Evolutionary conservation across 352 stramenopile species (phyloP), one percentile per base, ranked within the genome.

Genomic region (Pythium insidiosum): DNA sequence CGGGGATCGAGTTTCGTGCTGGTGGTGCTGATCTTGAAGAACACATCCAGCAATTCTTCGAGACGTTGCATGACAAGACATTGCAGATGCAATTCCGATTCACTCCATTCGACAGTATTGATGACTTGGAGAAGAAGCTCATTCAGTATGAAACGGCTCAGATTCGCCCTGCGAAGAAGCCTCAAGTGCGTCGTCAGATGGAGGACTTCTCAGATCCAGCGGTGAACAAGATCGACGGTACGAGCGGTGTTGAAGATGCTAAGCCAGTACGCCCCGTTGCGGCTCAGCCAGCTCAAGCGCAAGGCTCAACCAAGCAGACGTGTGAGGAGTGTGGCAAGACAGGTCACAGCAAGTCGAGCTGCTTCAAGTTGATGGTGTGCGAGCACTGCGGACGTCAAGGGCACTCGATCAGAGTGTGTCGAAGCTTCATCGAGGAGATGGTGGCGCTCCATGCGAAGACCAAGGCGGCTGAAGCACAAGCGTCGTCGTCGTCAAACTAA

Each of bases 41-140:
- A 41, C 43, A 53, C 21, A 33, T 59, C 18, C 30, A 51, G 9
- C 43, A 53, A 38, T 53, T 45, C 43, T 53, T 59, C 22, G 44
- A 49, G 7, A 53, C 51, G 3, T 38, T 59, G 1, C 43, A 53
- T 20, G 51, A 59, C 34, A 59, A 53, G 39, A n/a, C 22, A 0
- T 4, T 60, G 13, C 44, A 53, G 24, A 20, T 22, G 4, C 51
- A 54, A 22, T 54, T 60, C 44, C 19, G 45, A 6, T 50, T 47
- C 26, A 23, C 13, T 2, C 13, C 6, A n/a, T 60, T 36, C 35
- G n/a, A 42, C 18, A 38, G 43, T 0, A 60, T 54, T 19, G 51
- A 50, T 15, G 16, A 48, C 5, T 33, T 60, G 0, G 51, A 53
- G 26, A n/a, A 42, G 21, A 50, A 50, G 26, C 11, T 54, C 5